These are phyloP conservation scores for Ganoderma boninense DNA, from an alignment of 1,284 basidiomycete species.

Conservation along the genomic window DNA sequence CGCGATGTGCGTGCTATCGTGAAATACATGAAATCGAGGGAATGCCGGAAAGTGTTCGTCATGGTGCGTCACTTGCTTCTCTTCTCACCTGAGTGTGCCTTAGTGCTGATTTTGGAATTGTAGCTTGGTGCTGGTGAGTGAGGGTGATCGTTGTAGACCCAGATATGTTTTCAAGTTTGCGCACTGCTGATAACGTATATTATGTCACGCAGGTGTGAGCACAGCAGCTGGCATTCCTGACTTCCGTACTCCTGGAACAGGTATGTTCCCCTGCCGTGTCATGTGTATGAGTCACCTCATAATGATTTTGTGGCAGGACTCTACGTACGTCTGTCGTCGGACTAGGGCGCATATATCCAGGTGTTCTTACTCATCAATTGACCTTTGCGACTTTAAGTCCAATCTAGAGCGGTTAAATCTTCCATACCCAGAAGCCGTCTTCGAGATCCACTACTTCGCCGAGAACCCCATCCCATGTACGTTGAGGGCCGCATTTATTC, in stretches of 20 bases:
- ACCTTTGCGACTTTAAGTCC: constrained; percentile 51
- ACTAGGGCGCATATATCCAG: background rate
- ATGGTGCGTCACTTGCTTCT: constrained; percentile 61
- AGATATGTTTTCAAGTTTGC: background rate
- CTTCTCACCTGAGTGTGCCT: background rate
- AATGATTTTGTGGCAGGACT: constrained; percentile 50
- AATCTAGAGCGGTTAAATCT: constrained; percentile 78
- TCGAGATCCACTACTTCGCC: constrained; percentile 80
- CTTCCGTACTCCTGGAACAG: constrained; percentile 81
- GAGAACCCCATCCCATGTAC: constrained; percentile 77
- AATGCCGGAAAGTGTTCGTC: constrained; percentile 72
- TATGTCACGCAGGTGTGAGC: constrained; percentile 63
- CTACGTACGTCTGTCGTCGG: constrained; percentile 50
- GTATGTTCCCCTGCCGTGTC: constrained; percentile 43
- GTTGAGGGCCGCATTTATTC: constrained; percentile 34
- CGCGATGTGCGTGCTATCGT: constrained; percentile 58
- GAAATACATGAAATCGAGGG: constrained; percentile 71
- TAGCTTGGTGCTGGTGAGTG: constrained; percentile 68
- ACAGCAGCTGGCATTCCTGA: constrained; percentile 85
- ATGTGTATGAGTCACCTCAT: background rate
- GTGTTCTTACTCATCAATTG: background rate
- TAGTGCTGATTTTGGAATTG: constrained; percentile 12
- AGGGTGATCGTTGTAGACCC: constrained; percentile 18
- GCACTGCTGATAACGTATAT: background rate
- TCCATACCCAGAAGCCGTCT: constrained; percentile 84